These are phyloP conservation scores for Paramecium sonneborni DNA, from an alignment of 73 alveolate genomes.

Conservation along the genomic window DNA sequence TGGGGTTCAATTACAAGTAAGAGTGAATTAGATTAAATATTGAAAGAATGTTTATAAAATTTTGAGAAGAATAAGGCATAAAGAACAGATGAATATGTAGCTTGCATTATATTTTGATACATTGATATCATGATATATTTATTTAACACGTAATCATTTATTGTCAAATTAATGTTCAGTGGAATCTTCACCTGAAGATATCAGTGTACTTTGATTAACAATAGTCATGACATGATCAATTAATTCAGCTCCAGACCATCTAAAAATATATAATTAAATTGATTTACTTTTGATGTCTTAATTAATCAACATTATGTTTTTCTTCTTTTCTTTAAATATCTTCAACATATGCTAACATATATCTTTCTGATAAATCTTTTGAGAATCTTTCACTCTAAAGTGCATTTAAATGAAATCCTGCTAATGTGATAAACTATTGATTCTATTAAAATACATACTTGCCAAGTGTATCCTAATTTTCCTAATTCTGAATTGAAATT, in stretches of 20 bases:
- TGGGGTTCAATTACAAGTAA: neutral
- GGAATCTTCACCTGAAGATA: constrained; percentile 61
- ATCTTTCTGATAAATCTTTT: constrained; percentile 72
- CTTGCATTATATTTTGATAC: neutral
- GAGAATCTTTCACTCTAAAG: constrained; percentile 69
- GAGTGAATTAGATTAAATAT: neutral
- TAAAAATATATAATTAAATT: neutral
- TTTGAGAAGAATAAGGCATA: neutral
- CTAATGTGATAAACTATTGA: constrained; percentile 73
- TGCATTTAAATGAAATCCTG: constrained; percentile 82
- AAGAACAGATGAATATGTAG: neutral
- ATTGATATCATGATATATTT: neutral
- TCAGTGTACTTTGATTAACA: constrained; percentile 42
- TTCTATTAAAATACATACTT: neutral
- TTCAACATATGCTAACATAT: constrained; percentile 78
- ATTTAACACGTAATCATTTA: neutral
- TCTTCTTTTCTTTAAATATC: constrained; percentile 76
- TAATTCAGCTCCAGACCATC: constrained; percentile 70
- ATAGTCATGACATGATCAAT: constrained; percentile 55
- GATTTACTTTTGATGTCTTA: constrained; percentile 74
- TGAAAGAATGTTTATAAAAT: neutral
- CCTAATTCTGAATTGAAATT: constrained; percentile 71
- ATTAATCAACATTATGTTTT: constrained; percentile 71
- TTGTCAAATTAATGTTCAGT: constrained; percentile 66
- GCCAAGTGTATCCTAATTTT: constrained; percentile 78